Conservation (phyloP, 2,329 filamentous ascomycete species). For the Cercospora berteroae region DNA sequence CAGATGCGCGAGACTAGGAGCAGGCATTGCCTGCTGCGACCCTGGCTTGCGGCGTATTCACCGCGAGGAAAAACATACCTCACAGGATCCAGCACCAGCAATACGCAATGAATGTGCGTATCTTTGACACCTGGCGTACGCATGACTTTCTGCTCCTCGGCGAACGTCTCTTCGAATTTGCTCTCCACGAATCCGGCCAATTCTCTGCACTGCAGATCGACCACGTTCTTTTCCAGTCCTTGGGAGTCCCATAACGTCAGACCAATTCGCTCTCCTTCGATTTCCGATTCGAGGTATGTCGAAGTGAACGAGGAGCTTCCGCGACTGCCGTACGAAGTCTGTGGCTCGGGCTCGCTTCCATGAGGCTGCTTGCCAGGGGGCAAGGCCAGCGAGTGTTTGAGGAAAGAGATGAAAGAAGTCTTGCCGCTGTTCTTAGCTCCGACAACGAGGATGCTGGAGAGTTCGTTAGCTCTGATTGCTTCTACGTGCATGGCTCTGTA, state of each 20-base stretch:
- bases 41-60: conserved; percentile 9
- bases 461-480: not conserved
- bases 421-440: conserved; percentile 87
- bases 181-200: conserved; percentile 91
- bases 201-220: conserved; percentile 89
- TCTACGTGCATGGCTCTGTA: not conserved
- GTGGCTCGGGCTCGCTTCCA: conserved; percentile 27
- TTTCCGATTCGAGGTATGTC: conserved; percentile 89
- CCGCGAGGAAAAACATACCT: conserved; percentile 39
- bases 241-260: conserved; percentile 96
- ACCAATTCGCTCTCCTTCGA: conserved; percentile 86
- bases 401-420: conserved; percentile 94
- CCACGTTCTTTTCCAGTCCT: conserved; percentile 89
- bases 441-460: conserved; percentile 76
- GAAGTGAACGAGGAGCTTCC: conserved; percentile 64
- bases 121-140: conserved; percentile 89
- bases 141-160: conserved; percentile 95
- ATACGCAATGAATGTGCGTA: conserved; percentile 95
- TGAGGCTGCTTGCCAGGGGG: conserved; percentile 70
- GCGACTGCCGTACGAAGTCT: conserved; percentile 18
- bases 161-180: conserved; percentile 97
- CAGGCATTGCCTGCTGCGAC: not conserved
- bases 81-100: conserved; percentile 83
- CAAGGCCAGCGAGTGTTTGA: conserved; percentile 79
- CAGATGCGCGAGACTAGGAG: not conserved